A percentile compares a stretch with the other conserved stretches of the same genome.
Evolutionary conservation across 768 basidiomycete genomes (phyloP).

Genomic region (Cystofilobasidium capitatum): DNA sequence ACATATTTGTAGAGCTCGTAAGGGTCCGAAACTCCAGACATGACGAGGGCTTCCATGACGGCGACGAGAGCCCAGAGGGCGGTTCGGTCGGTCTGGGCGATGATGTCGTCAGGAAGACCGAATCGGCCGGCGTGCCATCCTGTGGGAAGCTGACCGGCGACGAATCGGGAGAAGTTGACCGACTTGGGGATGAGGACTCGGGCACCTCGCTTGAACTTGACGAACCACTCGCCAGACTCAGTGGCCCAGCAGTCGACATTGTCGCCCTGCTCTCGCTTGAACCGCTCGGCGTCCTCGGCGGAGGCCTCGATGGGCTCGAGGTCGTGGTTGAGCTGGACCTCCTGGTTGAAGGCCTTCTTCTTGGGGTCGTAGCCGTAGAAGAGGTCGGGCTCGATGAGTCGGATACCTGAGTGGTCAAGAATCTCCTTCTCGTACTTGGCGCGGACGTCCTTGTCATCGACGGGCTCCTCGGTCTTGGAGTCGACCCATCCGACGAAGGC

Average conservation of each 20-base stretch:
- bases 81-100: slow-evolving; percentile 83
- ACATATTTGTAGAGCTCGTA: slow-evolving; percentile 95
- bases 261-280: slow-evolving; percentile 92
- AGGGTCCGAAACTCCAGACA: slow-evolving; percentile 93
- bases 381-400: slow-evolving; percentile 91
- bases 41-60: slow-evolving; percentile 89
- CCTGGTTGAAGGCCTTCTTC: slow-evolving; percentile 95
- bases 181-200: slow-evolving; percentile 88
- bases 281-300: slow-evolving; percentile 80
- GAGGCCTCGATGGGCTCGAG: slow-evolving; percentile 91
- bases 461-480: slow-evolving; percentile 79
- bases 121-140: slow-evolving; percentile 96
- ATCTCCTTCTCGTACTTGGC: slow-evolving; percentile 92
- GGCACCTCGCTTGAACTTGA: slow-evolving; percentile 97
- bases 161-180: slow-evolving; percentile 83
- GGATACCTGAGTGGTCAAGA: slow-evolving; percentile 77
- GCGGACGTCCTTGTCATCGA: slow-evolving; percentile 95
- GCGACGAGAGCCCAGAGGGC: slow-evolving; percentile 91
- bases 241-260: slow-evolving; percentile 92
- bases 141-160: slow-evolving; percentile 92
- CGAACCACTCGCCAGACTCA: slow-evolving; percentile 89
- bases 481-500: slow-evolving; percentile 98
- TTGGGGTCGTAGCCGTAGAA: slow-evolving; percentile 97
- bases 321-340: slow-evolving; percentile 91
- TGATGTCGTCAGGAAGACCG: slow-evolving; percentile 92